Evolutionary conservation across 371 early-diverging fungal genomes (phyloP), one percentile per base, ranked within the genome.

Genomic region (Zychaea mexicana): DNA sequence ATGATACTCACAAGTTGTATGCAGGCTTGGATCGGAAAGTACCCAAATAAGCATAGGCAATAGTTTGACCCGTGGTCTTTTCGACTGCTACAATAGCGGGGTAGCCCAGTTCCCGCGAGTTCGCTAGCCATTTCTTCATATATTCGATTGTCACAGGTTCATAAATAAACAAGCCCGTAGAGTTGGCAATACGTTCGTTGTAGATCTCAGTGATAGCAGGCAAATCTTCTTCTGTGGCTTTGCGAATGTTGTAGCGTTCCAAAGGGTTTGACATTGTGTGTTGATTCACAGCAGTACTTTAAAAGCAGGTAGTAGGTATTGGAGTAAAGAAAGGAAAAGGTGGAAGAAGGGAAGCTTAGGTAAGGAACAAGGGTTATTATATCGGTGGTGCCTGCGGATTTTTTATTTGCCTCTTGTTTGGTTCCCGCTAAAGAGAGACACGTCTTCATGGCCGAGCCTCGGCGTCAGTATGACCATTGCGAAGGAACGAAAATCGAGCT

Each of bases 101-200:
- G 28, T 76, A 79, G 1, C 80, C 80, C 21, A 73, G 70, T 24
- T 57, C 42, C 33, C 70, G 7, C 69, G 9, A 52, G 33, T 15
- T 72, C 74, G 10, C 54, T 19, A 78, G 69, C 79, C 80, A 82
- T n/a, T 68, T 56, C 27, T 68, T 15, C 36, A 78, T 73, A 45
- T 79, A 70, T 19, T 77, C 69, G 12, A 79, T 55, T n/a, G 76
- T 60, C 5, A 82, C 75, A 31, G 71, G 62, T 3, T 78, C 70
- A 58, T 76, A 80, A 31, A 82, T 64, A 62, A 81, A 82, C 52
- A 85, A 57, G 21, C 74, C 72, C 15, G 80, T 74, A 1, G 84
- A 82, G 58, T 82, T 85, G 21, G 47, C 39, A 47, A 85, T 76
- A 28, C 78, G 77, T 30, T 82, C 79, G 70, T 82, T 82, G 67